Percentiles rank a stretch among this genome's conserved stretches.
phyloP scores from a whole-genome alignment of 371 early-diverging fungal species.

The Chytridium lagenaria region DNA sequence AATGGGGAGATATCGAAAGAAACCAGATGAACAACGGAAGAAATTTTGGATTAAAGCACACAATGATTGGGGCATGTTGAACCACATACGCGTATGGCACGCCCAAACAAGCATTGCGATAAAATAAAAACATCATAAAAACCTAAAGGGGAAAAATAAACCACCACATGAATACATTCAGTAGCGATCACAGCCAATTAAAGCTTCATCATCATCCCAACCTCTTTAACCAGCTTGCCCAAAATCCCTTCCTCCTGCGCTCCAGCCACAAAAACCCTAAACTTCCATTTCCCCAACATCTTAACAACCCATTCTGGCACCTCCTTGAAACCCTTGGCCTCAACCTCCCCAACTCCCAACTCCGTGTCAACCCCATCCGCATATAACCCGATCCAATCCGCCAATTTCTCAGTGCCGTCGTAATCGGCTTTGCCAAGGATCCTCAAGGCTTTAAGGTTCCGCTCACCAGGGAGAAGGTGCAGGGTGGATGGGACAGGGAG shows the following conservation, averaged over 20 bases:
- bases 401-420: neutral
- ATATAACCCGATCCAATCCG: constrained; percentile 11
- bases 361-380: constrained; percentile 12
- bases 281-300: neutral
- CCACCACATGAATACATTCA: too few species aligned
- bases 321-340: neutral
- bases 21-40: too few species aligned
- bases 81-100: too few species aligned
- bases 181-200: too few species aligned
- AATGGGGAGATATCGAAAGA: too few species aligned
- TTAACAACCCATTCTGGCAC: constrained; percentile 1
- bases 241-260: constrained; percentile 17
- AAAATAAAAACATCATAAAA: too few species aligned
- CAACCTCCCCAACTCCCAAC: neutral
- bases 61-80: too few species aligned
- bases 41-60: too few species aligned
- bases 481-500: neutral
- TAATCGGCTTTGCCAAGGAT: neutral
- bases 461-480: neutral
- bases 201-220: too few species aligned
- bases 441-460: neutral
- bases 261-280: constrained; percentile 4
- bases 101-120: too few species aligned
- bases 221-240: too few species aligned
- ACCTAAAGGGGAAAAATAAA: too few species aligned